A percentile compares a stretch with the other conserved stretches of the same genome.
Evolutionary conservation across 495 filamentous ascomycete species (phyloP).

Genomic region (Parachaetomium inaequale): DNA sequence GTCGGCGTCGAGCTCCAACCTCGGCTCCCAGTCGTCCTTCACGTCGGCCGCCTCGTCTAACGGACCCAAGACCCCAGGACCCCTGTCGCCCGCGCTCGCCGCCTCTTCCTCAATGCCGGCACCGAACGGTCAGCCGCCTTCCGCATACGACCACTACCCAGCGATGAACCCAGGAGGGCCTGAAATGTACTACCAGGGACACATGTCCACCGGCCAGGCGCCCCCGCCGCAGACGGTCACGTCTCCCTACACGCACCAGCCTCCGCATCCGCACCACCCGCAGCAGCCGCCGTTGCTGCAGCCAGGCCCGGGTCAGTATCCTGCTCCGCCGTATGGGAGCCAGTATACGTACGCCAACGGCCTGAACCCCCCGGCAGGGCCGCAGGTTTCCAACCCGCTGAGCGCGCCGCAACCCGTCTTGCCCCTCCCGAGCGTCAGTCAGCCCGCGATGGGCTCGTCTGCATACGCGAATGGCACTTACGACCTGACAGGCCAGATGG

Average conservation of each 20-base stretch:
- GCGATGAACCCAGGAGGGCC: constrained; percentile 77
- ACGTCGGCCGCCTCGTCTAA: constrained; percentile 53
- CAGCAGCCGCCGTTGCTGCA: constrained; percentile 67
- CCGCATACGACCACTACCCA: constrained; percentile 57
- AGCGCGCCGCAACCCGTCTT: constrained; percentile 54
- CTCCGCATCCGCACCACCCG: not conserved
- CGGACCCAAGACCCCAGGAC: constrained; percentile 55
- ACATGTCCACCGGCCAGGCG: constrained; percentile 77
- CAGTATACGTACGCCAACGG: constrained; percentile 74
- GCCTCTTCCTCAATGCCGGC: constrained; percentile 39
- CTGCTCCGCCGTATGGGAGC: constrained; percentile 51
- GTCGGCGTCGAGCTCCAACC: constrained; percentile 51
- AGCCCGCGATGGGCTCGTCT: constrained; percentile 45
- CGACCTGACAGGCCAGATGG: constrained; percentile 87
- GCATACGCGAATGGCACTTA: constrained; percentile 56
- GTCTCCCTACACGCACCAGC: constrained; percentile 65
- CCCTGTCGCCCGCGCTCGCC: constrained; percentile 44
- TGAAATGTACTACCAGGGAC: constrained; percentile 80
- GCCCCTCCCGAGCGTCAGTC: constrained; percentile 61
- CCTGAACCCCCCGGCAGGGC: constrained; percentile 65
- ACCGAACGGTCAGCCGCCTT: constrained; percentile 38
- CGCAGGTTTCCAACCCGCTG: constrained; percentile 69
- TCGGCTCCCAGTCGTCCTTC: constrained; percentile 51
- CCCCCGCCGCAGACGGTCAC: constrained; percentile 79
- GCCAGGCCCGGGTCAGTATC: constrained; percentile 68